Evolutionary conservation across 2,329 filamentous ascomycete species (phyloP), one percentile per base, ranked within the genome.

Genomic region (Microcyclospora tardicrescens): DNA sequence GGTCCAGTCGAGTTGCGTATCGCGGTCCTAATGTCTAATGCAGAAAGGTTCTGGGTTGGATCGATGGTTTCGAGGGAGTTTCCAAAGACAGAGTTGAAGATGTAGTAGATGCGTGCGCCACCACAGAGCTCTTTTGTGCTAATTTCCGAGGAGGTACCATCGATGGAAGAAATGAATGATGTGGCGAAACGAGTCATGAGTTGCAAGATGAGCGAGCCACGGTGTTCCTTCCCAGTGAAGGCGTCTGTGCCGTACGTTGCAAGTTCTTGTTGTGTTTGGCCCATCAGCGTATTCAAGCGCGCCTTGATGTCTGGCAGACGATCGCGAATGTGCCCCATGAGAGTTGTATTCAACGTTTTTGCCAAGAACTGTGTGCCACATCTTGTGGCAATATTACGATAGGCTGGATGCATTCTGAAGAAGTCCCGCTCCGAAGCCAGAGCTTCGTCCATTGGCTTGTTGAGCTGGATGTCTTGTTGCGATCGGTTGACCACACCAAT

Each of bases 1-100:
- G 91, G 91, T 38, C 91, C 91, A 13, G 91, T 98, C 1, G 91
- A 98, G 65, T 98, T 98, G 53, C 91, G 81, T 52, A 98, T 98
- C 3, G 91, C 91, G 10, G 91, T 98, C 58, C 91, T 77, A 49
- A 98, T 98, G 58, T 98, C 91, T 35, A 89, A 76, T 11, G 89
- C 84, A 6, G 91, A 91, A 43, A 98, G 78, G 56, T 98, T 98
- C 35, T 81, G 84, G 2, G 89, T 98, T 4, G 91, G 91, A 53
- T 98, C 89, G 50, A 98, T 94, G 15, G 86, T 83, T 60, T 98
- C 91, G 36, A 98, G 70, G 14, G 89, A 93, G 62, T 89, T 95
- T 42, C 91, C 91, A 61, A 96, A 98, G 33, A 96, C 89, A 5
- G 87, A 94, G 66, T 96, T 96, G 72, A 95, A 96, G 51, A 96